A percentile compares a stretch with the other conserved stretches of the same genome.
phyloP scores from a whole-genome alignment of 345 rosid genomes.

The Populus tremula region DNA sequence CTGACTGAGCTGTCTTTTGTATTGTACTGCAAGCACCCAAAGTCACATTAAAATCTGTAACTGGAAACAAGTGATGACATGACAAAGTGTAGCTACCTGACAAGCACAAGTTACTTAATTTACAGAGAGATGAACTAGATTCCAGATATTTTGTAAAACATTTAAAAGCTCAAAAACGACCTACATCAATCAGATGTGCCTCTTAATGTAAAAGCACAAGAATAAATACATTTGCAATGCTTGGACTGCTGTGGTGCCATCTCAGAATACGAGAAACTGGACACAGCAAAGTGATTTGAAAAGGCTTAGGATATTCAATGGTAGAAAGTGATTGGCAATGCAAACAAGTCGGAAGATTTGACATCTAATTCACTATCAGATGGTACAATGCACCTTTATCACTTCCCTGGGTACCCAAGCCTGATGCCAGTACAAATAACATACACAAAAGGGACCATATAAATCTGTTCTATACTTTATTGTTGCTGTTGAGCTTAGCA shows the following conservation, averaged over 20 bases:
- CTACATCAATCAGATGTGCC: background rate
- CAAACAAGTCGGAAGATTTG: background rate
- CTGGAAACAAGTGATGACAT: slow-evolving; percentile 2
- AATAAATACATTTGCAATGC: background rate
- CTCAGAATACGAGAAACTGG: background rate
- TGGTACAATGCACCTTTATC: background rate
- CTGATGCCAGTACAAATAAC: background rate
- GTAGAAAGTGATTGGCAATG: background rate
- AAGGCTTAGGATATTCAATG: background rate
- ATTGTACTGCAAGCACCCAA: slow-evolving; percentile 61
- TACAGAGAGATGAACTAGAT: background rate
- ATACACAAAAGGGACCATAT: background rate
- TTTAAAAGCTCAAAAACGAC: background rate
- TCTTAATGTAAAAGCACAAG: background rate
- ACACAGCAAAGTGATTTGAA: background rate
- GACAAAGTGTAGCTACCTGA: background rate
- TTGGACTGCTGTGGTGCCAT: background rate
- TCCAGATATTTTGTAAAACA: background rate
- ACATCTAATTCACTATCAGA: background rate
- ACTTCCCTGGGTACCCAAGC: background rate
- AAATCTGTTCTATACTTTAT: background rate
- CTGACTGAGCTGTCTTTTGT: slow-evolving; percentile 87
- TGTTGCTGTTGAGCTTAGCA: background rate
- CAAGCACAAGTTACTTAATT: background rate
- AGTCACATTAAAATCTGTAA: background rate